phyloP scores from a whole-genome alignment of 768 basidiomycete genomes.

The Rhizopogon rudus region DNA sequence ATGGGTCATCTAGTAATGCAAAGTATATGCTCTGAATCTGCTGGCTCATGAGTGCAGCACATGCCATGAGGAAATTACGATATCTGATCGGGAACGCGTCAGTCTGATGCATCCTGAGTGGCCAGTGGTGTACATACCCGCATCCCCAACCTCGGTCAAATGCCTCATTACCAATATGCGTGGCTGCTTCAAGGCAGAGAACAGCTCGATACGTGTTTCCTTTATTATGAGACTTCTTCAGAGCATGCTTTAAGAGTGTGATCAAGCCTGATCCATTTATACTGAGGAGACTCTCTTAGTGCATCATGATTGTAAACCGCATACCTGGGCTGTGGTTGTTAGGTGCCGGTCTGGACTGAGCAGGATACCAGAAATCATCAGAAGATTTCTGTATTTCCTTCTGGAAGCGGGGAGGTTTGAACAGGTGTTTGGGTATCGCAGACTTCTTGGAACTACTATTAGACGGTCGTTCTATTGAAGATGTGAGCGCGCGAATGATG shows the following conservation, averaged over 20 bases:
- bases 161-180: conserved; percentile 50
- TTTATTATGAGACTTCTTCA: conserved; percentile 46
- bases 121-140: conserved; percentile 39
- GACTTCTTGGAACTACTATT: conserved; percentile 11
- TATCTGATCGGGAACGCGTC: conserved; percentile 44
- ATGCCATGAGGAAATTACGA: conserved; percentile 79
- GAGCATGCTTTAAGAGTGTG: conserved; percentile 50
- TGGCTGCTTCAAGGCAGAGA: conserved; percentile 57
- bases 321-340: conserved; percentile 62
- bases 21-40: conserved; percentile 56
- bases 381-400: conserved; percentile 16
- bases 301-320: not conserved
- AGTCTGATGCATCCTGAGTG: not conserved
- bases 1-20: conserved; percentile 49
- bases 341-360: conserved; percentile 40
- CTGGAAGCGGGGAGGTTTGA: not conserved
- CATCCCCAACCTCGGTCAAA: conserved; percentile 76
- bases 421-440: conserved; percentile 4
- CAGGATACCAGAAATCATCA: conserved; percentile 65
- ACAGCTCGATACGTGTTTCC: conserved; percentile 51
- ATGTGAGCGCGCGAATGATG: not conserved
- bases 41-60: conserved; percentile 68
- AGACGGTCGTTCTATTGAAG: conserved; percentile 8
- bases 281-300: not conserved
- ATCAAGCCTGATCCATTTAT: conserved; percentile 48